Evolutionary conservation across 305 asterid genomes (phyloP).

Genomic region (Solanum aculeatissimum): DNA sequence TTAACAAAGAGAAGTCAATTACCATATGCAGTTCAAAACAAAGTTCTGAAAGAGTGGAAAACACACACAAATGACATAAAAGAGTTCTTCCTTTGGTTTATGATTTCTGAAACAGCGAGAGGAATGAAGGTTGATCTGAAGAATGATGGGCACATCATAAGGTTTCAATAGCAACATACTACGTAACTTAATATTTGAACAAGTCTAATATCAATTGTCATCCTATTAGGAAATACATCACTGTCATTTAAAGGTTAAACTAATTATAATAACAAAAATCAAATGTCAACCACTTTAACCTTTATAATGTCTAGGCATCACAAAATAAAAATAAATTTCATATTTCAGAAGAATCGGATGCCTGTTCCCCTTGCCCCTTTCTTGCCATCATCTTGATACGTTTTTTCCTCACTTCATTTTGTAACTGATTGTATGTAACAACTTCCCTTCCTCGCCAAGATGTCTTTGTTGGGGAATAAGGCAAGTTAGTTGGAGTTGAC

Average conservation of each 20-base stretch:
- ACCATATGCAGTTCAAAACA: not conserved
- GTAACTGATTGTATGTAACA: not conserved
- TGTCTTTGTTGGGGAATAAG: not conserved
- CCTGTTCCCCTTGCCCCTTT: not conserved
- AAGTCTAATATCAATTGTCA: not conserved
- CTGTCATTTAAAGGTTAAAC: not conserved
- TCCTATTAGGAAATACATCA: not conserved
- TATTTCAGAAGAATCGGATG: not conserved
- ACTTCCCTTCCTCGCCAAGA: not conserved
- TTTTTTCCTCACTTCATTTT: not conserved
- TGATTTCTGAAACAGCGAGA: not conserved
- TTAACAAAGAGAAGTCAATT: not conserved
- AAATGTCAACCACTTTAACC: not conserved
- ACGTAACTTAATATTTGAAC: too few species aligned
- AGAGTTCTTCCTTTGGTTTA: not conserved
- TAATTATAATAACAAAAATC: not conserved
- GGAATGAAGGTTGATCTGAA: not conserved
- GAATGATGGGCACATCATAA: not conserved
- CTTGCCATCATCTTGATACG: not conserved
- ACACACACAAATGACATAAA: not conserved
- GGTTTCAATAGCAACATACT: not conserved
- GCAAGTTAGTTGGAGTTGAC: not conserved
- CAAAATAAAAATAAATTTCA: not conserved
- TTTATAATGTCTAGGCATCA: not conserved
- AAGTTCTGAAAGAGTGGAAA: not conserved